Percentiles rank a stretch among this genome's conserved stretches.
Evolutionary conservation across 1,284 basidiomycete species (phyloP).

Genomic region (Rhodofomes roseus): DNA sequence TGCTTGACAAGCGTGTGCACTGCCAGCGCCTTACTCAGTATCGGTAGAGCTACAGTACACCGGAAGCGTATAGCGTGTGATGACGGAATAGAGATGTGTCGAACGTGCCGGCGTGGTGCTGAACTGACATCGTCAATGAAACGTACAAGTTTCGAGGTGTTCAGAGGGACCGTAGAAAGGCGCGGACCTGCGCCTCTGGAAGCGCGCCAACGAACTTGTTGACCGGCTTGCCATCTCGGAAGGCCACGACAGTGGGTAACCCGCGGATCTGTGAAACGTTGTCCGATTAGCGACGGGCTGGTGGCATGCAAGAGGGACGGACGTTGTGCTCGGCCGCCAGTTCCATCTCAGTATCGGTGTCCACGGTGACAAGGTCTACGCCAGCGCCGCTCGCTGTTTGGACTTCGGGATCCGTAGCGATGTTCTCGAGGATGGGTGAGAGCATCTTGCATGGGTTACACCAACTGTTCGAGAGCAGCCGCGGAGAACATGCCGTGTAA

Average conservation of each 20-base stretch:
- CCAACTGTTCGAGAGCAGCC: conserved; percentile 46
- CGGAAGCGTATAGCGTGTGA: neutral
- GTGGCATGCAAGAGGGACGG: conserved; percentile 14
- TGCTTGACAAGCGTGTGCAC: neutral
- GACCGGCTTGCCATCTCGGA: conserved; percentile 53
- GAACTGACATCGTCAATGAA: too few species aligned
- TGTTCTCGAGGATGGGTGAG: conserved; percentile 58
- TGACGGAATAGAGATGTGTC: neutral
- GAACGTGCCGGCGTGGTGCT: neutral
- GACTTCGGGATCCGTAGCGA: conserved; percentile 40
- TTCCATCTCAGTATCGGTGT: conserved; percentile 53
- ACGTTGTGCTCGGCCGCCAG: conserved; percentile 51
- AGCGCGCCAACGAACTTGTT: conserved; percentile 61
- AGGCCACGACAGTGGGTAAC: conserved; percentile 70
- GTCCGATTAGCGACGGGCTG: neutral
- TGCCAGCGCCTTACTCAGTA: neutral
- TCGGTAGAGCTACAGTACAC: neutral
- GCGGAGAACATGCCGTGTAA: neutral
- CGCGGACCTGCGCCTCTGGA: conserved; percentile 42
- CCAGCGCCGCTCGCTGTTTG: conserved; percentile 51
- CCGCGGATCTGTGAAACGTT: conserved; percentile 45
- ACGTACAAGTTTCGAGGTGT: too few species aligned
- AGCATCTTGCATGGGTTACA: conserved; percentile 69
- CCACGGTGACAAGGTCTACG: conserved; percentile 66
- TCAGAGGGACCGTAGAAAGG: conserved; percentile 29